Evolutionary conservation across 352 stramenopile species (phyloP), one percentile per base, ranked within the genome.

Genomic region (Thalassiosira hispida): DNA sequence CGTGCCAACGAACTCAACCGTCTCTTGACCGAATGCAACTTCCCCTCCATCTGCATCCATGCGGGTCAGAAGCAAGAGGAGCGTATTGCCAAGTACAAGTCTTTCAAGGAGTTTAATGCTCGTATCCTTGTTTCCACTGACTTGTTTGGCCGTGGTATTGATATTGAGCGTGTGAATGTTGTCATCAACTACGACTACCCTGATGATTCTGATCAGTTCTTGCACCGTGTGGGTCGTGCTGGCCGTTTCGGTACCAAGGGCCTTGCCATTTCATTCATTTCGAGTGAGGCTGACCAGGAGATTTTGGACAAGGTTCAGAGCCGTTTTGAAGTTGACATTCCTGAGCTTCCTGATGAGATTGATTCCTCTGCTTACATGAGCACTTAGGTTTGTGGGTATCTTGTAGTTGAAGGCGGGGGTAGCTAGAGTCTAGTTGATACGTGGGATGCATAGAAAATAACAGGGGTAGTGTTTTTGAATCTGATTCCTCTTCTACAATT

Each of bases 171-270:
- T 85, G 97, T 99, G 56, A 99, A 99, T 93, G 98, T 99, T 77
- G 98, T 99, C 44, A 97, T 99, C 83, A 99, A 99, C 95, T 99
- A 99, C 89, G 98, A 99, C 87, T 99, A 99, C 91, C 97, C 98
- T 66, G 97, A 95, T 83, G 90, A 93, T 55, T 91, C 78, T 51
- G 97, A 99, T 92, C 96, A 99, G 87, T 99, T 99, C 91, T 92
- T 99, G 56, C 98, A 99, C 90, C 96, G 98, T 81, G 91, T 99
- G 25, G 98, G 98, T 73, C 96, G 98, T 90, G 97, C 98, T 20
- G 98, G 98, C 83, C 96, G 98, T 89, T 99, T 99, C 86, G 98
- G 98, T 78, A 99, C 97, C 60, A 99, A 99, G 93, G 98, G 98
- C 89, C 94, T 99, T 76, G 98, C 97, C 60, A 99, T 99, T 92